A percentile compares a stretch with the other conserved stretches of the same genome.
Conservation (phyloP, 768 basidiomycete genomes). For the Collybia sordida region DNA sequence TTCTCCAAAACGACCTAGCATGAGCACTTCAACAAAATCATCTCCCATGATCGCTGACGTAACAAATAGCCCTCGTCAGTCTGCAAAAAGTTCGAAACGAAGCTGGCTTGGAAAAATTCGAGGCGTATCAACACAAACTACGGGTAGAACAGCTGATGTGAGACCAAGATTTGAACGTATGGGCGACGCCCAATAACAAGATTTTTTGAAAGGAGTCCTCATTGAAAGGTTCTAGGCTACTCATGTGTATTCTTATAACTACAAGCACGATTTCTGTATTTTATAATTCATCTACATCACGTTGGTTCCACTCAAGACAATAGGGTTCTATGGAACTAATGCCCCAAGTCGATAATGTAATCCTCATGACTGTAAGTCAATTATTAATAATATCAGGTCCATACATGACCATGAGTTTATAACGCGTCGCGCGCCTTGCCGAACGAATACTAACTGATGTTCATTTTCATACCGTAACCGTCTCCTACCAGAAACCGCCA, state of each 20-base stretch:
- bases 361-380: too few species aligned
- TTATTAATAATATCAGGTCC: too few species aligned
- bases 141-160: slow-evolving; percentile 15
- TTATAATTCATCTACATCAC: too few species aligned
- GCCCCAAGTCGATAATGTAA: not conserved
- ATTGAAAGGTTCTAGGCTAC: slow-evolving; percentile 16
- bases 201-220: slow-evolving; percentile 15
- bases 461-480: too few species aligned
- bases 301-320: too few species aligned
- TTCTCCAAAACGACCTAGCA: slow-evolving; percentile 49
- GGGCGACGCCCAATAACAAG: slow-evolving; percentile 11
- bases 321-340: too few species aligned
- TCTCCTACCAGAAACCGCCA: too few species aligned
- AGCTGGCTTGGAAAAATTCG: slow-evolving; percentile 76
- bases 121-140: slow-evolving; percentile 36
- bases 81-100: slow-evolving; percentile 48
- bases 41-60: slow-evolving; percentile 53
- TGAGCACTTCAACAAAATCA: slow-evolving; percentile 21
- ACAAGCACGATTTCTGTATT: slow-evolving; percentile 4
- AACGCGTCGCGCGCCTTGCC: too few species aligned
- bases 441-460: too few species aligned
- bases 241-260: slow-evolving; percentile 28
- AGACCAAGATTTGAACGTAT: slow-evolving; percentile 14
- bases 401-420: too few species aligned
- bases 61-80: slow-evolving; percentile 61